phyloP scores from a whole-genome alignment of 2,329 filamentous ascomycete genomes.

The Colletotrichum paranaense region DNA sequence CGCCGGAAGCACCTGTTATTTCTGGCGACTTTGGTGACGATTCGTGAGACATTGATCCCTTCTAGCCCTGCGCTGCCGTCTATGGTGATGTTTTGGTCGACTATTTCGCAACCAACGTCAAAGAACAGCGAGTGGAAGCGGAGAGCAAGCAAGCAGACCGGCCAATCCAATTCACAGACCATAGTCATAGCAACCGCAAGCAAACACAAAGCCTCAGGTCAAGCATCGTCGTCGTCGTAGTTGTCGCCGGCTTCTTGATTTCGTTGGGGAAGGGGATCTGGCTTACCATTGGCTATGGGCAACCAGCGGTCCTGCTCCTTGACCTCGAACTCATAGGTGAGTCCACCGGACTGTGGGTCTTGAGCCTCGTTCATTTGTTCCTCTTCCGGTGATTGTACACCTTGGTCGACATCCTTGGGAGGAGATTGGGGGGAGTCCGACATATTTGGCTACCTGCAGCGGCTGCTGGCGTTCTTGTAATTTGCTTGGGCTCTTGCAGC shows the following conservation, averaged over 20 bases:
- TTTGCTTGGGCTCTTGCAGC: conserved; percentile 65
- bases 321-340: conserved; percentile 94
- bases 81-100: neutral
- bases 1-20: conserved; percentile 58
- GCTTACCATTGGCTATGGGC: conserved; percentile 99
- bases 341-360: conserved; percentile 80
- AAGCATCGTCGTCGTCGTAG: conserved; percentile 43
- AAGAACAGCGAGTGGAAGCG: conserved; percentile 18
- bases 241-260: conserved; percentile 2
- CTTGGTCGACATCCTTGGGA: conserved; percentile 94
- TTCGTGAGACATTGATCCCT: conserved; percentile 69
- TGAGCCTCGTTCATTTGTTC: conserved; percentile 92
- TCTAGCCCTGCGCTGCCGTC: neutral
- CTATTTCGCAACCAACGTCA: conserved; percentile 26
- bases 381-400: conserved; percentile 92
- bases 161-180: conserved; percentile 1
- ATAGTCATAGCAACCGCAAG: conserved; percentile 19
- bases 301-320: conserved; percentile 99
- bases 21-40: conserved; percentile 64
- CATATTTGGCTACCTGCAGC: conserved; percentile 87
- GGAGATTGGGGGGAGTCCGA: conserved; percentile 87
- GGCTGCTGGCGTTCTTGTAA: conserved; percentile 71
- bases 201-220: conserved; percentile 59
- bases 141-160: neutral
- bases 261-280: conserved; percentile 43